Base-by-base conservation (phyloP, 176 grass and related monocot species). In the Alopecurus myosuroides region DNA sequence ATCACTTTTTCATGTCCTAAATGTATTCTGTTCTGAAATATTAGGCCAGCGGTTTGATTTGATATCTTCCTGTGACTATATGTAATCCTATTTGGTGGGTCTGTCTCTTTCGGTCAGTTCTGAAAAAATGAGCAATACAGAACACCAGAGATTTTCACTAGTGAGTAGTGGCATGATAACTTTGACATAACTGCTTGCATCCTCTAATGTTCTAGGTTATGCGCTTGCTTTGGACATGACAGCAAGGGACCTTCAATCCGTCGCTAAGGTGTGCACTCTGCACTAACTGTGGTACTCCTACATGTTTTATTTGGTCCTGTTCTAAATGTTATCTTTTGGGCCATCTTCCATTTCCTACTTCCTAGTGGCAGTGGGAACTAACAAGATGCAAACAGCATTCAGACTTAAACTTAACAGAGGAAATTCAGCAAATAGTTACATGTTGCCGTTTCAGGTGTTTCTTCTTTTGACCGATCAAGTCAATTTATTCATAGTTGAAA, bases 211-310 rank as follows among this genome's bases (percentile, higher is more conserved):
- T 51, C 39, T 70, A 95, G 97, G 97, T 76, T 98, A 98, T 82
- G 97, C 97, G 31, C 88, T 98, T 81, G 97, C 93, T 79, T 90
- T 95, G 91, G 97, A 98, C 84, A 98, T 98, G 96, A 98, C 96
- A 70, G 96, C 96, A 81, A 92, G 93, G 82, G 97, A 98, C 69
- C 94, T 95, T 84, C 97, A 98, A 58, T 87, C 88, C 58, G 50
- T 22, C 23, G 93, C 91, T 85, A 98, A 94, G 91, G 96, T 95
- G 58, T 37, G 37, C 76, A 25, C 44, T 64, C 50, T 25, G 39
- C 70, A 25, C 70, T 56, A 62, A 53, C 26, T 42, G 41, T 42
- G 10, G 41, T 42, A 37, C 40, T 22, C 19, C 13, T 62, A 66
- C 12, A 13, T 46, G 13, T 82, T 65, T 36, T 25, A 34, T 35